Conservation (phyloP, 2,329 filamentous ascomycete genomes). For the Sarocladiaceae sp. region DNA sequence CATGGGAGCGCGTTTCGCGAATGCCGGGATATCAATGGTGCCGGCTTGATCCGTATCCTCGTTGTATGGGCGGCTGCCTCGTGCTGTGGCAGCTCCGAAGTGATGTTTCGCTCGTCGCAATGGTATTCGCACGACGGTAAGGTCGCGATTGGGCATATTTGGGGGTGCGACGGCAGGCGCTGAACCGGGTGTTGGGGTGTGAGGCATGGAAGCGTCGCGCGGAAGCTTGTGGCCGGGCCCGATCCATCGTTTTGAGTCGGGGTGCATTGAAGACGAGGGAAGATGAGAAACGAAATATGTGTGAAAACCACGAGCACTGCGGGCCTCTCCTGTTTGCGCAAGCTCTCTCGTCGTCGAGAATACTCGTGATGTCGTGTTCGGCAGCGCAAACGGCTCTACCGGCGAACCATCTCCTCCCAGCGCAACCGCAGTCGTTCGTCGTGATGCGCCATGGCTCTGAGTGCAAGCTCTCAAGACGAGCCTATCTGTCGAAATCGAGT, state of each 20-base stretch:
- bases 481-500: not conserved
- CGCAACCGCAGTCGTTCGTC: not conserved
- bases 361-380: not conserved
- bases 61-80: conserved; percentile 83
- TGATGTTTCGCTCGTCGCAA: conserved; percentile 93
- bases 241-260: conserved; percentile 64
- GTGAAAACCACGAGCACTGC: conserved; percentile 60
- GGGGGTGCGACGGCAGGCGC: conserved; percentile 56
- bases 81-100: conserved; percentile 74
- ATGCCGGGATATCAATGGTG: conserved; percentile 88
- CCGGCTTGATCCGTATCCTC: conserved; percentile 94
- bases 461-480: conserved; percentile 2
- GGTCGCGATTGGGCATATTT: conserved; percentile 62
- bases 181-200: conserved; percentile 52
- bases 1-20: conserved; percentile 77
- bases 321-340: not conserved
- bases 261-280: conserved; percentile 87
- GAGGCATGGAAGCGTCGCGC: conserved; percentile 76
- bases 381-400: not conserved
- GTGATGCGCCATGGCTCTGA: not conserved
- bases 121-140: conserved; percentile 93
- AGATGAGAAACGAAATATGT: conserved; percentile 97
- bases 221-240: conserved; percentile 82
- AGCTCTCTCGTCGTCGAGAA: not conserved
- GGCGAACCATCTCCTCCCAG: not conserved